These are phyloP conservation scores for Conticribra weissflogii DNA, from an alignment of 108 stramenopile genomes.

Conservation along the genomic window DNA sequence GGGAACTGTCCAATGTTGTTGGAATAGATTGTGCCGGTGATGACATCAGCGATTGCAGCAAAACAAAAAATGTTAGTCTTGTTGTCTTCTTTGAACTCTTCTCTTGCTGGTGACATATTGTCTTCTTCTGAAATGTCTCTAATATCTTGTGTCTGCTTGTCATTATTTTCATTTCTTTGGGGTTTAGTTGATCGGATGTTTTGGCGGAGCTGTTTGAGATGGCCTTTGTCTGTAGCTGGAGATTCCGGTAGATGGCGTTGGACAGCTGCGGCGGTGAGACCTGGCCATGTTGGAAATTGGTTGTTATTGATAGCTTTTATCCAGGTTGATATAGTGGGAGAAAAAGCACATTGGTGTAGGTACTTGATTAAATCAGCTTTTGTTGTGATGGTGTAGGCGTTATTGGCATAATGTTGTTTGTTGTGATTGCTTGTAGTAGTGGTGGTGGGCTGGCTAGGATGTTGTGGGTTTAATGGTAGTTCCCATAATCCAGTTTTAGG, in stretches of 20 bases:
- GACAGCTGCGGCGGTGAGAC: neutral
- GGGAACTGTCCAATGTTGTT: conserved; percentile 5
- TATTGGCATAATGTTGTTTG: neutral
- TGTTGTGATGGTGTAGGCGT: conserved; percentile 8
- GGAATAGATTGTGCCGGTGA: neutral
- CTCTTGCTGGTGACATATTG: neutral
- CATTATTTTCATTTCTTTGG: neutral
- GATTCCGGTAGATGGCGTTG: neutral
- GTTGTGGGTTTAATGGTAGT: conserved; percentile 18
- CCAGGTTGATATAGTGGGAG: conserved; percentile 1
- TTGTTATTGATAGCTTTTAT: conserved; percentile 6
- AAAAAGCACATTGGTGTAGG: conserved; percentile 10
- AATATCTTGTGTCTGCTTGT: neutral
- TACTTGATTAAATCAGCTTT: conserved; percentile 12
- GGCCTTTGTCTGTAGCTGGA: conserved; percentile 16
- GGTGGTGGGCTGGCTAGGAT: neutral
- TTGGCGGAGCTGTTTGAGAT: conserved; percentile 1
- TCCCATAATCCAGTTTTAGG: conserved; percentile 18
- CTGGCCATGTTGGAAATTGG: neutral
- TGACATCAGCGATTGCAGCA: neutral
- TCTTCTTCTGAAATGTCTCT: neutral
- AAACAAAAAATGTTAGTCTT: neutral
- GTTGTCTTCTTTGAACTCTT: neutral
- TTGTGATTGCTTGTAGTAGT: neutral
- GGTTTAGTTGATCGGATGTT: neutral